Evolutionary conservation across 768 basidiomycete species (phyloP), one percentile per base, ranked within the genome.

Genomic region (Phylloporus sp.): DNA sequence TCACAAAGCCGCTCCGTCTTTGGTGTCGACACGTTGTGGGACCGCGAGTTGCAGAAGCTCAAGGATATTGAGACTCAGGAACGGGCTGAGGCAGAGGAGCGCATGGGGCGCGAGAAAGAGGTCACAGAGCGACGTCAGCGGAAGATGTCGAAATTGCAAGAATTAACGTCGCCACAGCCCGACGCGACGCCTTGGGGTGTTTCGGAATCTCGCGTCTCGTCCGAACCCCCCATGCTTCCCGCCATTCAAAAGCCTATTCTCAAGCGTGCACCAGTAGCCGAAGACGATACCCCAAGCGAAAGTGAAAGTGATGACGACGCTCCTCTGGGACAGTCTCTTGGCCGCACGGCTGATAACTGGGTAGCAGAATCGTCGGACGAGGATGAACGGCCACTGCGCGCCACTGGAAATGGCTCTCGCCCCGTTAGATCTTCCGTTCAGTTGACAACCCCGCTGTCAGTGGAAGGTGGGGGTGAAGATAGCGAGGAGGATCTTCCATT

Each of bases 21-120:
- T 58, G 93, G 93, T 3, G 86, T 89, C 1, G 93, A 96, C 64
- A 86, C 85, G n/a, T 58, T 95, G 9, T 95, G 93, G 93, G 86
- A 94, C 60, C 76, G 80, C 32, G 93, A 96, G 66, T 77, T 92
- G 73, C 78, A 67, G 15, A 95, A 89, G 63, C 71, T 95, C 42
- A 79, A 79, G 52, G 74, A 81, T 49, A 87, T 93, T 0, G 84
- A 95, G 63, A 82, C 79, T 11, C 63, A 58, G 42, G 91, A 93
- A 61, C 75, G 70, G 45, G 61, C 57, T 10, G 82, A 80, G 46
- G 76, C 73, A n/a, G 79, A 80, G 49, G 76, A 72, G 27, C 72
- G 69, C 42, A 69, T 58, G 60, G 71, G 63, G 39, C 64, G 59
- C 42, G 77, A 81, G 48, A 75, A 69, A 38, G 72, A 70, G 52